Percentiles rank a stretch among this genome's conserved stretches.
These are phyloP conservation scores for Ascochyta koolunga DNA, from an alignment of 2,329 filamentous ascomycete genomes.

Conservation along the genomic window DNA sequence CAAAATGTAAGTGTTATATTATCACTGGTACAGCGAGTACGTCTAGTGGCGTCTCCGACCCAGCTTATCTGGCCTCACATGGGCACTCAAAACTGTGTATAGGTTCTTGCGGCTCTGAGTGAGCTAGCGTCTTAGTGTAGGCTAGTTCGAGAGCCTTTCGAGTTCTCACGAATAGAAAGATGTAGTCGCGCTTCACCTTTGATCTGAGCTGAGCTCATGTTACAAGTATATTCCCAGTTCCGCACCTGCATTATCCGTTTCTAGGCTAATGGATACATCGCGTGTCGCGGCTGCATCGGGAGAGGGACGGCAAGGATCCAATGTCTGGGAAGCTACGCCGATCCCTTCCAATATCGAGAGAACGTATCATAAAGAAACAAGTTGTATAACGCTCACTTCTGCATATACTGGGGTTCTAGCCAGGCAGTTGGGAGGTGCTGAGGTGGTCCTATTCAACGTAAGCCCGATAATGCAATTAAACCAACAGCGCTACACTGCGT, in stretches of 20 bases:
- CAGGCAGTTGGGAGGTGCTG: neutral
- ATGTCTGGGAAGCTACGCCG: constrained; percentile 21
- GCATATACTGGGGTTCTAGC: neutral
- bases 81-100: constrained; percentile 16
- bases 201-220: neutral
- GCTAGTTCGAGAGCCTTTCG: constrained; percentile 11
- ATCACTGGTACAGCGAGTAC: constrained; percentile 8
- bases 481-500: neutral
- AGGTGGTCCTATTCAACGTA: neutral
- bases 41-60: constrained; percentile 5
- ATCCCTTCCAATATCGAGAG: constrained; percentile 24
- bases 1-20: constrained; percentile 23
- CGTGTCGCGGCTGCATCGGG: constrained; percentile 39
- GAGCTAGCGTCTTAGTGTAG: constrained; percentile 1
- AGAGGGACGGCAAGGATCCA: constrained; percentile 27
- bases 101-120: constrained; percentile 19
- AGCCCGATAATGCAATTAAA: neutral
- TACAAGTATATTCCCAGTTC: constrained; percentile 21
- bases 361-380: constrained; percentile 25
- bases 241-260: constrained; percentile 16
- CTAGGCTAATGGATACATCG: constrained; percentile 20
- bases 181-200: constrained; percentile 10
- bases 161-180: constrained; percentile 23
- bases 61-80: constrained; percentile 21
- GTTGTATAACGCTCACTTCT: neutral